Evolutionary conservation across 768 basidiomycete genomes (phyloP), one percentile per base, ranked within the genome.

Genomic region (Boletus vermiculosoides): DNA sequence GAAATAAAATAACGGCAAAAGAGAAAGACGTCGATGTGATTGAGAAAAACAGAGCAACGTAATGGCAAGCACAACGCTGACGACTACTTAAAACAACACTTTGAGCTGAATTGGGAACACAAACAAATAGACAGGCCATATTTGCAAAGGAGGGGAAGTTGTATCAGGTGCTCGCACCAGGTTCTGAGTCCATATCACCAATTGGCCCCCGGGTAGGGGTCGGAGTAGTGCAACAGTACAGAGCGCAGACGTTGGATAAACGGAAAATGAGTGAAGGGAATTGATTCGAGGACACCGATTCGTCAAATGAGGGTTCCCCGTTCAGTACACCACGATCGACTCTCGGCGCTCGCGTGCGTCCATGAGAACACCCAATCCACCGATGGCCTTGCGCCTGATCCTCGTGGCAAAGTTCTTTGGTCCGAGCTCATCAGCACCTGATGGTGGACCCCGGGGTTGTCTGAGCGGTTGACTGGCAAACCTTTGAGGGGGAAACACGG

Each of bases 331-430:
- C 70, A 88, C 87, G 63, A 90, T 80, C 62, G 82, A 74, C 71
- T 90, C 90, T 60, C 90, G 78, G 67, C 87, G 82, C 77, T 91
- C 90, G 58, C 90, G 83, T 34, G 90, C 88, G 65, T 82, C 87
- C 82, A 92, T 85, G 63, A 93, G 81, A 67, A 82, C 82, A 54
- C 87, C 87, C 50, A 93, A 76, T 28, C 90, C 89, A 34, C 87
- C 89, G 57, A 92, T 88, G 20, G 92, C 91, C 78, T 88, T 84
- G 66, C 89, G 83, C 73, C 91, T 82, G 74, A 90, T 88, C 64
- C 92, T 84, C 37, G 86, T 85, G 8, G 92, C 92, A 77, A 94
- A 94, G 71, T 94, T 94, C 80, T 90, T 88, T 44, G 89, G 87
- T 20, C 88, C 87, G 49, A 94, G 83, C 68, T 94, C 92, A 66